A percentile compares a stretch with the other conserved stretches of the same genome.
Evolutionary conservation across 2,329 filamentous ascomycete species (phyloP).

Genomic region (Paraconiothyrium brasiliense): DNA sequence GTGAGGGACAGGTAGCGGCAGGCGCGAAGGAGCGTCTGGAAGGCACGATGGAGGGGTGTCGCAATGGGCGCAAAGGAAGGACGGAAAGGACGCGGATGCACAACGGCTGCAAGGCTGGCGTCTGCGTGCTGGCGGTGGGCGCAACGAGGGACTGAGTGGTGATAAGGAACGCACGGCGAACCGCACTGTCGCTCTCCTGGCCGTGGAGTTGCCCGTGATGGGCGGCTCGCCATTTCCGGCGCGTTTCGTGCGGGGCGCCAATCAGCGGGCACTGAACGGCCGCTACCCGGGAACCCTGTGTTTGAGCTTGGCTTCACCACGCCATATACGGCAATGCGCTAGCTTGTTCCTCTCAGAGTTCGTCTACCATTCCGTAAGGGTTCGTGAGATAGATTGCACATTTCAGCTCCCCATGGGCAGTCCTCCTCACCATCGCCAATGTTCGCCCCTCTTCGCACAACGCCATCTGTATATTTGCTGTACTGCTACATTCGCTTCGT

Average conservation of each 20-base stretch:
- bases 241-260: slow-evolving; percentile 19
- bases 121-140: slow-evolving; percentile 33
- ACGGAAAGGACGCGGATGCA: slow-evolving; percentile 22
- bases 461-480: not conserved
- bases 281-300: not conserved
- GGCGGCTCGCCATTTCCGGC: slow-evolving; percentile 28
- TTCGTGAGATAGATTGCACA: slow-evolving; percentile 32
- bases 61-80: slow-evolving; percentile 32
- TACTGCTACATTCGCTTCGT: not conserved
- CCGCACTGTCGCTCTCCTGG: slow-evolving; percentile 1
- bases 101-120: slow-evolving; percentile 33
- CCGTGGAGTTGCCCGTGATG: slow-evolving; percentile 13
- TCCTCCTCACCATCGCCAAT: slow-evolving; percentile 1
- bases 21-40: slow-evolving; percentile 31
- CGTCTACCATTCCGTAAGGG: slow-evolving; percentile 16
- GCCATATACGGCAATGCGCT: slow-evolving; percentile 32
- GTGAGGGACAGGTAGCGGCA: slow-evolving; percentile 26
- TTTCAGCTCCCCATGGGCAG: slow-evolving; percentile 16
- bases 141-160: slow-evolving; percentile 37
- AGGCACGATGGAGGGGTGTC: slow-evolving; percentile 24
- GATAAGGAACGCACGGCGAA: slow-evolving; percentile 24
- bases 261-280: slow-evolving; percentile 24
- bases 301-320: slow-evolving; percentile 29
- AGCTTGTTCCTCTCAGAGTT: slow-evolving; percentile 34
- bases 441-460: not conserved